Conservation (phyloP, 192 early-diverging fungal genomes). For the Entomortierella beljakovae region DNA sequence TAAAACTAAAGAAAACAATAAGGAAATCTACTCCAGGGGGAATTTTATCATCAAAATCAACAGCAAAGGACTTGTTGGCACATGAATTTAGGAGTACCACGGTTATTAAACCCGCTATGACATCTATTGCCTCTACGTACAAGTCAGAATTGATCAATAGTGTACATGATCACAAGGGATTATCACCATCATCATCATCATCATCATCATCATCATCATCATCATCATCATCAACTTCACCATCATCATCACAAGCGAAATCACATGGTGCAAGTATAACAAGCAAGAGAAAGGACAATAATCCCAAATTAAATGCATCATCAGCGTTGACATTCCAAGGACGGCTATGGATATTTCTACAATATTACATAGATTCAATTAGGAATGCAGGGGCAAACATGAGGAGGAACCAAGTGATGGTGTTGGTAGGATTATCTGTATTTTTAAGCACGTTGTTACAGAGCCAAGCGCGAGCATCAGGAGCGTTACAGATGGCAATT, state of each 20-base stretch:
- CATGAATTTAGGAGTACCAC: too few relatives aligned
- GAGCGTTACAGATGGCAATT: constrained; percentile 9
- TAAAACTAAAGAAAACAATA: constrained; percentile 20
- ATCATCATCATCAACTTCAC: constrained; percentile 7
- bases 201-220: too few relatives aligned
- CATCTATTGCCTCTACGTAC: too few relatives aligned
- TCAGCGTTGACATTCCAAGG: constrained; percentile 9
- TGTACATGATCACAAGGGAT: too few relatives aligned
- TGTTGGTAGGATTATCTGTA: constrained; percentile 35
- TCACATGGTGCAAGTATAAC: background rate
- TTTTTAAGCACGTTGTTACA: constrained; percentile 25
- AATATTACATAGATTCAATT: constrained; percentile 27
- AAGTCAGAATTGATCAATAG: too few relatives aligned
- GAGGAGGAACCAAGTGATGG: constrained; percentile 35
- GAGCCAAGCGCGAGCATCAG: constrained; percentile 22
- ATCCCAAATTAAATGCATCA: background rate
- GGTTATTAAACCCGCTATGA: too few relatives aligned
- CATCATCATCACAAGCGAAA: background rate
- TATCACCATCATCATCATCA: too few relatives aligned
- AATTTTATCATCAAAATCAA: background rate
- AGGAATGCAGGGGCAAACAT: constrained; percentile 13
- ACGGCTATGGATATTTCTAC: constrained; percentile 16
- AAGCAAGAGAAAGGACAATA: background rate
- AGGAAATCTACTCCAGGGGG: background rate
- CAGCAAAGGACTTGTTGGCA: too few relatives aligned